A percentile compares a stretch with the other conserved stretches of the same genome.
phyloP scores from a whole-genome alignment of 108 stramenopile species.

The Cafeteria roenbergensis region DNA sequence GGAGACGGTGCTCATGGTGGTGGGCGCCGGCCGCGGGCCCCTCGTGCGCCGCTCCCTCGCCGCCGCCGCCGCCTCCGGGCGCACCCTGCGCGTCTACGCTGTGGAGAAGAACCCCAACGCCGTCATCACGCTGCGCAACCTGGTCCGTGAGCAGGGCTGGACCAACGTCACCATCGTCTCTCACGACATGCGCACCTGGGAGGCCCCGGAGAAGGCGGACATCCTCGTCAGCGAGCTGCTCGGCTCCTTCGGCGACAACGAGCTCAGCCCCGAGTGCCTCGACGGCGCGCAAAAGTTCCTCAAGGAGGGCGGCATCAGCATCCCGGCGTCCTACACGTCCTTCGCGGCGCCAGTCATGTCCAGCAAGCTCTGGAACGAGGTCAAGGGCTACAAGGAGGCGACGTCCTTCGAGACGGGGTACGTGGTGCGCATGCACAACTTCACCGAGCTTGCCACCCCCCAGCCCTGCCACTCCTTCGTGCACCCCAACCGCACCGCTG shows the following conservation, averaged over 20 bases:
- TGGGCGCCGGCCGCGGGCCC: slow-evolving; percentile 92
- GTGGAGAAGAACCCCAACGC: slow-evolving; percentile 95
- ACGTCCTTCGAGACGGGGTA: slow-evolving; percentile 79
- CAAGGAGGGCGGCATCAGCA: slow-evolving; percentile 42
- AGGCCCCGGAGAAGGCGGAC: slow-evolving; percentile 48
- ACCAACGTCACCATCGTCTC: slow-evolving; percentile 64
- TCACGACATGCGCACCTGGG: slow-evolving; percentile 71
- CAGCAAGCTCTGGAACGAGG: slow-evolving; percentile 65
- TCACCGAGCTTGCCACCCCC: slow-evolving; percentile 62
- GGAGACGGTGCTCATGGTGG: slow-evolving; percentile 62
- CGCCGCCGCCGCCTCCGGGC: slow-evolving; percentile 49
- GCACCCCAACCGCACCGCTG: slow-evolving; percentile 48
- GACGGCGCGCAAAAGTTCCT: slow-evolving; percentile 69
- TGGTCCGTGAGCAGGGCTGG: slow-evolving; percentile 51
- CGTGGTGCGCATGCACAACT: slow-evolving; percentile 84
- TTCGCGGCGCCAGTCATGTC: slow-evolving; percentile 78
- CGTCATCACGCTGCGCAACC: slow-evolving; percentile 72
- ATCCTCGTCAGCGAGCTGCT: slow-evolving; percentile 86
- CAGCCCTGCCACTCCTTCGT: slow-evolving; percentile 66
- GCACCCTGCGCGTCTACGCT: slow-evolving; percentile 47
- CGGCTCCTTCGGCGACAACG: slow-evolving; percentile 93
- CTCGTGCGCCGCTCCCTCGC: slow-evolving; percentile 54
- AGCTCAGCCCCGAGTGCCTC: slow-evolving; percentile 91
- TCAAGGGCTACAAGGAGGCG: slow-evolving; percentile 61
- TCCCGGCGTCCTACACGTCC: slow-evolving; percentile 59